Evolutionary conservation across 1,139 yeast genomes (phyloP).

Genomic region (Yamadazyma oceani): DNA sequence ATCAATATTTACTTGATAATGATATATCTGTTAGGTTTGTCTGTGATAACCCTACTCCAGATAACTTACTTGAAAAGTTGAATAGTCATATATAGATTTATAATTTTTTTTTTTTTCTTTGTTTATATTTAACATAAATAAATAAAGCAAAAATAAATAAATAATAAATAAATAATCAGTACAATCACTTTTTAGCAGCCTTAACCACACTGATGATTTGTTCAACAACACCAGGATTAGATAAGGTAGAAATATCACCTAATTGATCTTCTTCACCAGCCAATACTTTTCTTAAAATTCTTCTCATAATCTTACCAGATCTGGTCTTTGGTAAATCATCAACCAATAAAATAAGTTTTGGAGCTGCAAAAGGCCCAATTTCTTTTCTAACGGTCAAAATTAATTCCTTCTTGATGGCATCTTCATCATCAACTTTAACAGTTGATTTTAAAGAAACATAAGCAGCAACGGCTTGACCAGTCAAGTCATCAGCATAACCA

Average conservation of each 20-base stretch:
- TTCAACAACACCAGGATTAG: conserved; percentile 69
- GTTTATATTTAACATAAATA: background rate
- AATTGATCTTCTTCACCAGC: conserved; percentile 79
- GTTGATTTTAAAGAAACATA: conserved; percentile 63
- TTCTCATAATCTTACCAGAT: conserved; percentile 83
- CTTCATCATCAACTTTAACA: conserved; percentile 43
- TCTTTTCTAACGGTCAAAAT: conserved; percentile 73
- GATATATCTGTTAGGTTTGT: conserved; percentile 62
- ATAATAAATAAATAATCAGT: conserved; percentile 4
- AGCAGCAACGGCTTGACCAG: conserved; percentile 84
- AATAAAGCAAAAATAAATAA: conserved; percentile 6
- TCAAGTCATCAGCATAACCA: conserved; percentile 77
- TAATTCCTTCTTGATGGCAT: conserved; percentile 65
- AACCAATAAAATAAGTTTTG: conserved; percentile 67
- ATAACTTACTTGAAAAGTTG: conserved; percentile 34
- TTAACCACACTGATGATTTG: conserved; percentile 65
- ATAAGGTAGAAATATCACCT: conserved; percentile 77
- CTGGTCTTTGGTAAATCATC: conserved; percentile 82
- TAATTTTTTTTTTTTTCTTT: background rate
- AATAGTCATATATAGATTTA: background rate
- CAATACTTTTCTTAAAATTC: conserved; percentile 73
- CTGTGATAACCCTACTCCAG: conserved; percentile 73
- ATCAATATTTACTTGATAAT: conserved; percentile 53
- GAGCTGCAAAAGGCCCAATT: conserved; percentile 85
- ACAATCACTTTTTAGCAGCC: conserved; percentile 19